Evolutionary conservation across 164 flowering plant species (phyloP).

Genomic region (Liriodendron chinense): DNA sequence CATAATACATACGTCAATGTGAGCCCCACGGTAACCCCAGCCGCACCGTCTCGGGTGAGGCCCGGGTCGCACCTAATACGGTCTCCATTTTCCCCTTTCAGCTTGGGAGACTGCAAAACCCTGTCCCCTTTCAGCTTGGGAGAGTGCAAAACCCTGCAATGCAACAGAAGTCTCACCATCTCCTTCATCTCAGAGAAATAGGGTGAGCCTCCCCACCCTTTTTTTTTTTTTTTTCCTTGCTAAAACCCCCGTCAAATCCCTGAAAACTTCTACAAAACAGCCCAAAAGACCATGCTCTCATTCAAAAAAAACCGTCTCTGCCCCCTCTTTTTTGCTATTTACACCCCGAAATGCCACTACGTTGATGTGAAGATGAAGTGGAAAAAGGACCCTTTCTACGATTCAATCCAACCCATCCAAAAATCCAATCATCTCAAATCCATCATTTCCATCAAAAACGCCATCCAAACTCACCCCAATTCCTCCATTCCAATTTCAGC

Average conservation of each 20-base stretch:
- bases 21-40: too few relatives aligned
- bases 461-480: constrained; percentile 40
- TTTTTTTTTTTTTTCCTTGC: background rate
- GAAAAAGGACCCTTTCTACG: constrained; percentile 67
- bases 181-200: too few relatives aligned
- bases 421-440: constrained; percentile 52
- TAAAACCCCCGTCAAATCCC: background rate
- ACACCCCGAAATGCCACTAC: constrained; percentile 46
- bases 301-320: background rate
- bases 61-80: too few relatives aligned
- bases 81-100: too few relatives aligned
- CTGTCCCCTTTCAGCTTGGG: too few relatives aligned
- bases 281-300: background rate
- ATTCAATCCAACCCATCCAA: constrained; percentile 61
- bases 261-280: background rate
- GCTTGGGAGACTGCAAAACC: too few relatives aligned
- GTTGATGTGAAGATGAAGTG: constrained; percentile 87
- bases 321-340: background rate
- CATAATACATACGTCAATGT: too few relatives aligned
- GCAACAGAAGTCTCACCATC: too few relatives aligned
- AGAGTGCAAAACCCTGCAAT: too few relatives aligned
- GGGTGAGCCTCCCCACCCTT: too few relatives aligned
- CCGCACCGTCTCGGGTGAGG: too few relatives aligned
- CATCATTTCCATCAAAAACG: constrained; percentile 54
- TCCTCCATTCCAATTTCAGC: constrained; percentile 67